Base-by-base conservation (phyloP, 768 basidiomycete genomes). In the Psilocybe subaeruginosa region DNA sequence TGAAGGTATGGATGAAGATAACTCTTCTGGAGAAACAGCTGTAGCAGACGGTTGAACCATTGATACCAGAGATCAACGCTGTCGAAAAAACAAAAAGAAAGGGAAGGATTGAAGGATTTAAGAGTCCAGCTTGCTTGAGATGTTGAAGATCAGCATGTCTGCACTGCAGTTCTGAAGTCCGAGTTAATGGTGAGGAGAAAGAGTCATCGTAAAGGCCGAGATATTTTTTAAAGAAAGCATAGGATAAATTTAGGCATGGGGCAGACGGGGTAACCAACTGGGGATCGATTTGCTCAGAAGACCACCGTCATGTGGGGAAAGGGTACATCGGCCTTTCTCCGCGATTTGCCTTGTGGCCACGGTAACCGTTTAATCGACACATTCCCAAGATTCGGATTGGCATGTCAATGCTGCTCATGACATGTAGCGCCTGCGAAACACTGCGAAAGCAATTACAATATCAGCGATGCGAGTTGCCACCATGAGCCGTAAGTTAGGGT, bases 101-200 rank as follows among this genome's bases (percentile, higher is more conserved):
- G 33, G 49, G 23, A 56, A 37, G 45, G n/a, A 52, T 9, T 33
- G 33, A 51, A 51, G 30, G 43, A 56, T n/a, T 63, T 17, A 61
- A 59, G 55, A 60, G 58, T 49, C 61, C 64, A 48, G 64, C 64
- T 65, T 53, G 43, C 47, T 65, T 50, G 59, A 58, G 49, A 51
- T 45, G 19, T 16, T 31, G 37, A 57, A 70, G 69, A 70, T 63
- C 62, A 73, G 68, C 74, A 73, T 76, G 65, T 66, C 72, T 68
- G 62, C 65, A 64, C 64, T 66, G 68, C 59, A 62, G 61, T 23
- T 55, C 47, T 59, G 11, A 53, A 33, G 53, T 17, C 16, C 45
- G 47, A 53, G 59, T 60, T 61, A 56, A 54, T 63, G 65, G 61
- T 60, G 16, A 53, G 48, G 58, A 62, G 61, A 51, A 31, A 59